These are phyloP conservation scores for Eucalyptus erythrocorys DNA, from an alignment of 345 rosid genomes.

Conservation along the genomic window DNA sequence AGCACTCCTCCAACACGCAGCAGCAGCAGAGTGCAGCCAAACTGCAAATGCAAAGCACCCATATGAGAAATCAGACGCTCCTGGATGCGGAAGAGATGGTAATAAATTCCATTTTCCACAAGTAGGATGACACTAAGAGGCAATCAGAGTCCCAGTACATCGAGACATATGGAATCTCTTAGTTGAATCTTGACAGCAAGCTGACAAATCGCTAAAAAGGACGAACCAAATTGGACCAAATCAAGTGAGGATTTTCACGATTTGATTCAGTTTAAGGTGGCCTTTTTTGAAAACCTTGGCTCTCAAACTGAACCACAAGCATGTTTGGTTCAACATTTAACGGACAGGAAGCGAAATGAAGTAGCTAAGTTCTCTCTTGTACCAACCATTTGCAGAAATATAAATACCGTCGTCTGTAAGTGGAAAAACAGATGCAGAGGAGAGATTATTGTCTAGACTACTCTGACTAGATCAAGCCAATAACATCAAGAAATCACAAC, in stretches of 20 bases:
- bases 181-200: not conserved
- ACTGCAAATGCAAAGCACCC: constrained; percentile 1
- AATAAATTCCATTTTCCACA: not conserved
- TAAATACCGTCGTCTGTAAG: not conserved
- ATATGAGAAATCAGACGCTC: not conserved
- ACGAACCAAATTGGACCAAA: not conserved
- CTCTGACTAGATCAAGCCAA: not conserved
- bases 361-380: not conserved
- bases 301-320: not conserved
- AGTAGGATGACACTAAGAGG: too few relatives aligned
- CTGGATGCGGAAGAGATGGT: too few relatives aligned
- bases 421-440: not conserved
- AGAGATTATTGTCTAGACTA: not conserved
- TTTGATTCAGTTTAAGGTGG: not conserved
- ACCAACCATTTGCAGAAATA: not conserved
- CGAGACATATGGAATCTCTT: too few relatives aligned
- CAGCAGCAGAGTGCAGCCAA: constrained; percentile 32
- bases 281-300: not conserved
- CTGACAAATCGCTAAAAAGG: not conserved
- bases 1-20: constrained; percentile 12
- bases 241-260: not conserved
- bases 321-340: not conserved
- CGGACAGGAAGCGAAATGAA: not conserved
- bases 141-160: too few relatives aligned
- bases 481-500: not conserved